Evolutionary conservation across 495 filamentous ascomycete species (phyloP).

Genomic region (Aspergillus ostianus): DNA sequence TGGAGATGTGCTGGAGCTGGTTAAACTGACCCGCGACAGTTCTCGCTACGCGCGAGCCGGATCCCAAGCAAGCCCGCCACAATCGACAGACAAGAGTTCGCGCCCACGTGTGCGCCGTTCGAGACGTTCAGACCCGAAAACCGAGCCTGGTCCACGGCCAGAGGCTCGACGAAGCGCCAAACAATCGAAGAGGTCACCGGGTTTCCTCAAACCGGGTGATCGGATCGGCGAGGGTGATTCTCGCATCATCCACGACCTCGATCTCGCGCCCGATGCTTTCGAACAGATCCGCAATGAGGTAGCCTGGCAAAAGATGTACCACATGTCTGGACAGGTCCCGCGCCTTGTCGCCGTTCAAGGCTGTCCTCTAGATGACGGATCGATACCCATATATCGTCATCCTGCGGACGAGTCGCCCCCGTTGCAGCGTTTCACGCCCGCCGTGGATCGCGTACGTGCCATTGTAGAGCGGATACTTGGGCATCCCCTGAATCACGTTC

Average conservation of each 20-base stretch:
- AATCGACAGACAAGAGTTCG: slow-evolving; percentile 21
- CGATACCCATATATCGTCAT: slow-evolving; percentile 88
- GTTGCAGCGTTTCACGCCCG: slow-evolving; percentile 68
- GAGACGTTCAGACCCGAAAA: slow-evolving; percentile 29
- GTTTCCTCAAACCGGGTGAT: slow-evolving; percentile 31
- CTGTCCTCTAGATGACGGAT: slow-evolving; percentile 64
- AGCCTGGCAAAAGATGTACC: slow-evolving; percentile 87
- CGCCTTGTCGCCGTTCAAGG: slow-evolving; percentile 93
- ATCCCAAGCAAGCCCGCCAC: background rate
- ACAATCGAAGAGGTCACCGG: slow-evolving; percentile 15
- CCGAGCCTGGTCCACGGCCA: slow-evolving; percentile 17
- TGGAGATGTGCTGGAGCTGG: slow-evolving; percentile 22
- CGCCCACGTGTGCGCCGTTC: slow-evolving; percentile 33
- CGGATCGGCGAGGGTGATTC: slow-evolving; percentile 77
- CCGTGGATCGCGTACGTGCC: slow-evolving; percentile 64
- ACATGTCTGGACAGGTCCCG: slow-evolving; percentile 87
- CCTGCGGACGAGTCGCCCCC: slow-evolving; percentile 88
- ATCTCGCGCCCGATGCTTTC: slow-evolving; percentile 60
- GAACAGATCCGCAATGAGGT: slow-evolving; percentile 73
- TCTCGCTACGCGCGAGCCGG: slow-evolving; percentile 17
- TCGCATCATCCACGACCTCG: slow-evolving; percentile 65
- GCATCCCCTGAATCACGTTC: slow-evolving; percentile 85
- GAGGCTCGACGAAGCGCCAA: slow-evolving; percentile 11
- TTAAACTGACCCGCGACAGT: slow-evolving; percentile 14
- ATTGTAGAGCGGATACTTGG: slow-evolving; percentile 66